A percentile compares a stretch with the other conserved stretches of the same genome.
Evolutionary conservation across 2,329 filamentous ascomycete species (phyloP).

Genomic region (Microdochium paspali): DNA sequence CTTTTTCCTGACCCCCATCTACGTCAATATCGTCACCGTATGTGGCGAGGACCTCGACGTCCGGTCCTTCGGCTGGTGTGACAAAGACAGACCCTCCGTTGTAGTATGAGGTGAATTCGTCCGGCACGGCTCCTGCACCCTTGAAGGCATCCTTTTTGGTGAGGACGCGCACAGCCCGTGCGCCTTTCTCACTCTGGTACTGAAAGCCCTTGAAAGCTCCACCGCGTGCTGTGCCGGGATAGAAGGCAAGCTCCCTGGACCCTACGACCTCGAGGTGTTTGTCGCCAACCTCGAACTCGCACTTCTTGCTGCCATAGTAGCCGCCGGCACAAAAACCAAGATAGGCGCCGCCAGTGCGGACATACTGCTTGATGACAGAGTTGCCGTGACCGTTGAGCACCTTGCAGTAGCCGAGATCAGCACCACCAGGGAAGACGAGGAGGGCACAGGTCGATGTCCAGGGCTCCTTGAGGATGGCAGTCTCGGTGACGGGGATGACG

Average conservation of each 20-base stretch:
- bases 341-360: slow-evolving; percentile 76
- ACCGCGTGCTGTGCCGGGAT: slow-evolving; percentile 76
- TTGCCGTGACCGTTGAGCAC: slow-evolving; percentile 84
- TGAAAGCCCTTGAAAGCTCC: slow-evolving; percentile 83
- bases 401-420: slow-evolving; percentile 86
- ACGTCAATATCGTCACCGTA: slow-evolving; percentile 70
- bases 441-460: slow-evolving; percentile 83
- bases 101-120: slow-evolving; percentile 70
- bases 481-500: slow-evolving; percentile 73
- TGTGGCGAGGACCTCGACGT: slow-evolving; percentile 72
- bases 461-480: slow-evolving; percentile 78
- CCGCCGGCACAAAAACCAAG: slow-evolving; percentile 91
- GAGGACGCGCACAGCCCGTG: slow-evolving; percentile 59
- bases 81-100: slow-evolving; percentile 95
- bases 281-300: slow-evolving; percentile 89
- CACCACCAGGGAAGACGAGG: slow-evolving; percentile 85
- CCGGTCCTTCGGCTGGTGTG: slow-evolving; percentile 54
- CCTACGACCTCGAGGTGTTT: slow-evolving; percentile 76
- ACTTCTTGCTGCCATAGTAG: slow-evolving; percentile 74
- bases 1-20: slow-evolving; percentile 61
- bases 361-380: slow-evolving; percentile 71
- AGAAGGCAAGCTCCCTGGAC: slow-evolving; percentile 77
- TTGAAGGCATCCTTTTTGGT: slow-evolving; percentile 53
- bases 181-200: slow-evolving; percentile 81
- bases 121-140: slow-evolving; percentile 37